Conservation (phyloP, 1,284 basidiomycete genomes). For the Rhodofomes roseus region DNA sequence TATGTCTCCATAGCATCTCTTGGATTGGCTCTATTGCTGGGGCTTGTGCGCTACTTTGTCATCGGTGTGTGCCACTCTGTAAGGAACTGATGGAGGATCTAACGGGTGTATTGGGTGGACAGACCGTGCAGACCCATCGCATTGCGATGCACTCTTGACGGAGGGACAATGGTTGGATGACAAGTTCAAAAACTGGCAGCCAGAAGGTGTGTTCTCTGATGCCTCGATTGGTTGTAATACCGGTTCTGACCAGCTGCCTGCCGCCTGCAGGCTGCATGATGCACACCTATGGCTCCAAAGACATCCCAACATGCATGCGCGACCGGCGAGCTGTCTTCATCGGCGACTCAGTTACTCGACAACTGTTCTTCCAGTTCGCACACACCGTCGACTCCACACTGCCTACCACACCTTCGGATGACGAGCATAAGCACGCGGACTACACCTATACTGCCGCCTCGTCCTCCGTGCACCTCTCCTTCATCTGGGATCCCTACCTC, state of each 20-base stretch:
- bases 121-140: constrained; percentile 73
- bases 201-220: constrained; percentile 55
- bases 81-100: background rate
- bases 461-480: constrained; percentile 51
- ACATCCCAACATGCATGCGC: constrained; percentile 51
- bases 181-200: constrained; percentile 74
- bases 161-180: constrained; percentile 79
- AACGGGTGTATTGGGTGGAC: background rate
- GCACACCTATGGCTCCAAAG: constrained; percentile 52
- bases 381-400: constrained; percentile 54
- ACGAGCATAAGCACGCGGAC: constrained; percentile 68
- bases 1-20: constrained; percentile 40
- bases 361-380: constrained; percentile 74
- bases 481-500: constrained; percentile 80
- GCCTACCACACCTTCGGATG: constrained; percentile 49
- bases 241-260: background rate
- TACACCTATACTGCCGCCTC: constrained; percentile 39
- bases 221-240: background rate
- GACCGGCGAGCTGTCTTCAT: constrained; percentile 66
- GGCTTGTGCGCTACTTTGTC: constrained; percentile 42
- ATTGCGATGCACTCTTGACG: constrained; percentile 68
- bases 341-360: constrained; percentile 83
- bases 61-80: constrained; percentile 39
- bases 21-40: constrained; percentile 37
- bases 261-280: constrained; percentile 67